Conservation (phyloP, 2,329 filamentous ascomycete species). For the Scedosporium dehoogii region DNA sequence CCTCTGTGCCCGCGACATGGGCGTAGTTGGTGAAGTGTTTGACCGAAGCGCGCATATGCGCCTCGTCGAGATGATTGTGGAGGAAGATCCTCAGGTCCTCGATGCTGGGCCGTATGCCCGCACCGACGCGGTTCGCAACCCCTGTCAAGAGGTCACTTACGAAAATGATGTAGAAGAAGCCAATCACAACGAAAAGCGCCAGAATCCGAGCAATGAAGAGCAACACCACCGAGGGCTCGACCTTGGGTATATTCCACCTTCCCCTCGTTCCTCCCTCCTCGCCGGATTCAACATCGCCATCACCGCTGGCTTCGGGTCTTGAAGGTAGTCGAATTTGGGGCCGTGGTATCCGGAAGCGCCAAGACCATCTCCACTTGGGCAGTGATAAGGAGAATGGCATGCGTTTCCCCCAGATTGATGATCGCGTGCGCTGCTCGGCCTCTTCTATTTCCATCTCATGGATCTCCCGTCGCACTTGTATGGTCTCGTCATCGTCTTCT, state of each 20-base stretch:
- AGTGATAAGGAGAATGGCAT: conserved; percentile 43
- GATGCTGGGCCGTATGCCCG: conserved; percentile 65
- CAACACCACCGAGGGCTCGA: conserved; percentile 28
- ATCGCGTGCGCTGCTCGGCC: conserved; percentile 24
- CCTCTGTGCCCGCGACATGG: conserved; percentile 89
- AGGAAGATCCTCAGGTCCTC: conserved; percentile 71
- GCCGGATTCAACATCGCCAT: neutral
- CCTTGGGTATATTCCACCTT: conserved; percentile 6
- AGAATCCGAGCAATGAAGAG: conserved; percentile 64
- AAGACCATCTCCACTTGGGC: conserved; percentile 44
- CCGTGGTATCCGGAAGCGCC: conserved; percentile 43
- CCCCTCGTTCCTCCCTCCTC: conserved; percentile 6
- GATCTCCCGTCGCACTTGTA: conserved; percentile 68
- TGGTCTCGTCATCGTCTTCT: conserved; percentile 41
- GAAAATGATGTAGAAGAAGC: conserved; percentile 75
- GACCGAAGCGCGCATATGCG: conserved; percentile 61
- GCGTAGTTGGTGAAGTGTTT: conserved; percentile 73
- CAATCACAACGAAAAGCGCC: conserved; percentile 64
- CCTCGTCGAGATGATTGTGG: conserved; percentile 60
- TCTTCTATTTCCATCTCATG: conserved; percentile 84
- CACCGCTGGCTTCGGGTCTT: conserved; percentile 13
- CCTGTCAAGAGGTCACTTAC: conserved; percentile 71
- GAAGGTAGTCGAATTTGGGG: conserved; percentile 39
- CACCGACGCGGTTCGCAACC: conserved; percentile 51
- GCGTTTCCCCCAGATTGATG: conserved; percentile 43